phyloP scores from a whole-genome alignment of 345 rosid species.

The Pelargonium nanum region DNA sequence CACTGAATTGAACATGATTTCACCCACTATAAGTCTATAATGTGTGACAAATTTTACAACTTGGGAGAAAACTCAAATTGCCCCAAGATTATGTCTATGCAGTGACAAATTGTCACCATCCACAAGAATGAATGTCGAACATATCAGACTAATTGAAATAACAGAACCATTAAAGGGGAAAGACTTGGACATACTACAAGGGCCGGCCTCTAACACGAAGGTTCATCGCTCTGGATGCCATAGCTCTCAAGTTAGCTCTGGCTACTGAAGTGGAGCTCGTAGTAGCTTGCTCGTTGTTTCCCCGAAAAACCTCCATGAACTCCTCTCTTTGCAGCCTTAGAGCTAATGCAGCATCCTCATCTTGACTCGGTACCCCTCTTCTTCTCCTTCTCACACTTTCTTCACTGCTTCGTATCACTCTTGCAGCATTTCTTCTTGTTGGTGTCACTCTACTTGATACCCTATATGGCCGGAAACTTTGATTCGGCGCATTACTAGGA shows the following conservation, averaged over 20 bases:
- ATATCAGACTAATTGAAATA: neutral
- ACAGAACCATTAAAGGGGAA: neutral
- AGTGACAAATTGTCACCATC: neutral
- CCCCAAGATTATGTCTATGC: neutral
- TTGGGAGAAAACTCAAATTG: too few relatives aligned
- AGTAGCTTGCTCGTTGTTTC: constrained; percentile 14
- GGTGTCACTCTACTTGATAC: constrained; percentile 5
- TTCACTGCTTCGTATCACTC: constrained; percentile 20
- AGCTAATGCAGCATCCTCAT: constrained; percentile 71
- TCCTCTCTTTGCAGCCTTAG: constrained; percentile 81
- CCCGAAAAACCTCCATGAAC: constrained; percentile 51
- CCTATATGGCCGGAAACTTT: constrained; percentile 5
- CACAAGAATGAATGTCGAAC: neutral
- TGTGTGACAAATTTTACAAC: too few relatives aligned
- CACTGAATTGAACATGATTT: too few relatives aligned
- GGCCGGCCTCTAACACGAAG: constrained; percentile 29
- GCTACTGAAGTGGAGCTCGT: constrained; percentile 36
- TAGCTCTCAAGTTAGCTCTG: constrained; percentile 78
- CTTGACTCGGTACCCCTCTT: constrained; percentile 35
- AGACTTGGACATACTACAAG: neutral
- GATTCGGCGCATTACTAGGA: constrained; percentile 6
- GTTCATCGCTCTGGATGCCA: constrained; percentile 75
- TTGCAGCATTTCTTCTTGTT: constrained; percentile 10
- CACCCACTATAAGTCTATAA: too few relatives aligned
- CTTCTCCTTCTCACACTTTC: constrained; percentile 27